Evolutionary conservation across 1,139 yeast genomes (phyloP).

Genomic region (Saccharomycopsis hybrid): DNA sequence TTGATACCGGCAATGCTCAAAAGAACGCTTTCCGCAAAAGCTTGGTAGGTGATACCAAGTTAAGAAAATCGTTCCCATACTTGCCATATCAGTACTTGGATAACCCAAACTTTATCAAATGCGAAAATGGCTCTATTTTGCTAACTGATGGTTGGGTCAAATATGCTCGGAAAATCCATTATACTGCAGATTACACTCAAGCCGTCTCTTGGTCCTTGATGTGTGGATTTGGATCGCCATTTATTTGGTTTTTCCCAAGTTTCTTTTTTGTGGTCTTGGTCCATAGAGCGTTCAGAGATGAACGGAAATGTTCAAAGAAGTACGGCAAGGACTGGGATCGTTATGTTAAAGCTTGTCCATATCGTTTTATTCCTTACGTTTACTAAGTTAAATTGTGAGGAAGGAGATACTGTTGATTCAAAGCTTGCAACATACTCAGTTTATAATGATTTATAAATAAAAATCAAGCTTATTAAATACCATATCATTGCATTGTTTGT

Average conservation of each 20-base stretch:
- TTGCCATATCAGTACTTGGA: constrained; percentile 76
- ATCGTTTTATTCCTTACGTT: constrained; percentile 82
- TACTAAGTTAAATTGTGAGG: constrained; percentile 34
- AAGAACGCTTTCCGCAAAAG: constrained; percentile 88
- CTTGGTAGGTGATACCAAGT: constrained; percentile 68
- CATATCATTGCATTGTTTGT: no score
- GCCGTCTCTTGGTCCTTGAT: constrained; percentile 86
- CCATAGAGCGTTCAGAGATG: constrained; percentile 87
- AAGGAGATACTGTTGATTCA: no score
- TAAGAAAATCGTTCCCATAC: constrained; percentile 88
- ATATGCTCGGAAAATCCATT: constrained; percentile 88
- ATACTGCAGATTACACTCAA: constrained; percentile 90
- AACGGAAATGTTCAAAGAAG: constrained; percentile 73
- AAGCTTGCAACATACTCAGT: no score
- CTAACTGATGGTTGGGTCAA: constrained; percentile 92
- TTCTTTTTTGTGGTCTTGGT: constrained; percentile 82
- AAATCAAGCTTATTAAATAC: no score
- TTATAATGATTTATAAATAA: no score
- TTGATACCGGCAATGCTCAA: constrained; percentile 93
- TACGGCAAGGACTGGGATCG: constrained; percentile 93
- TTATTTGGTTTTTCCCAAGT: constrained; percentile 94
- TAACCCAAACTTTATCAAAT: constrained; percentile 77
- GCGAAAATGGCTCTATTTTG: constrained; percentile 77
- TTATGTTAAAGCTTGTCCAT: constrained; percentile 85
- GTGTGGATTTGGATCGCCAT: constrained; percentile 80